phyloP scores from a whole-genome alignment of 2,329 filamentous ascomycete genomes.

The Cryphonectria carpinicola region DNA sequence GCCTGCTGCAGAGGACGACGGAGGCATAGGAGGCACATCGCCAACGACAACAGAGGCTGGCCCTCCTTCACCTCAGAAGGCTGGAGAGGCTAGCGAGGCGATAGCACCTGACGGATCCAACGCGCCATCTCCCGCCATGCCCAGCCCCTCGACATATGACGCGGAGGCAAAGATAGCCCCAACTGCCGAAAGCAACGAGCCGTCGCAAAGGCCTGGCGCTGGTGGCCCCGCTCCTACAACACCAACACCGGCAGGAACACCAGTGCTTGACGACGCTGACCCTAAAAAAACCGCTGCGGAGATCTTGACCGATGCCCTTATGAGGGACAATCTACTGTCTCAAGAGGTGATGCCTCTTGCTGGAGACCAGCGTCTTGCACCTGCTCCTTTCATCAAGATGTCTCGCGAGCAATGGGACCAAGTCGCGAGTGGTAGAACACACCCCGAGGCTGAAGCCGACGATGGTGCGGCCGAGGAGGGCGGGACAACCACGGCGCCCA shows the following conservation, averaged over 20 bases:
- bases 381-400: neutral
- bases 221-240: neutral
- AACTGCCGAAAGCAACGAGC: too few species aligned
- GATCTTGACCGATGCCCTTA: neutral
- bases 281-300: neutral
- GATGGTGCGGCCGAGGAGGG: neutral
- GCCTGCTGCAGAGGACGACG: neutral
- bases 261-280: neutral
- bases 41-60: neutral
- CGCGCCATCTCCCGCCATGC: neutral
- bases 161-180: neutral
- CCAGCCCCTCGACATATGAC: neutral
- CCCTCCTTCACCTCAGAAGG: neutral
- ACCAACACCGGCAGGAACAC: neutral
- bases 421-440: neutral
- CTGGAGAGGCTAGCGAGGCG: neutral
- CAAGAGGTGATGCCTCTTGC: neutral
- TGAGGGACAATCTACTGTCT: neutral
- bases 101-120: neutral
- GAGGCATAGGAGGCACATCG: too few species aligned
- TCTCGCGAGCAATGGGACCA: neutral
- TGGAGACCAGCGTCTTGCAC: neutral
- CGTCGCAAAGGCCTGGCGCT: neutral
- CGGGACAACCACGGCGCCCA: too few species aligned
- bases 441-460: neutral